Percentiles rank a stretch among this genome's conserved stretches.
These are phyloP conservation scores for Phytopythium boreale DNA, from an alignment of 352 stramenopile species.

Conservation along the genomic window DNA sequence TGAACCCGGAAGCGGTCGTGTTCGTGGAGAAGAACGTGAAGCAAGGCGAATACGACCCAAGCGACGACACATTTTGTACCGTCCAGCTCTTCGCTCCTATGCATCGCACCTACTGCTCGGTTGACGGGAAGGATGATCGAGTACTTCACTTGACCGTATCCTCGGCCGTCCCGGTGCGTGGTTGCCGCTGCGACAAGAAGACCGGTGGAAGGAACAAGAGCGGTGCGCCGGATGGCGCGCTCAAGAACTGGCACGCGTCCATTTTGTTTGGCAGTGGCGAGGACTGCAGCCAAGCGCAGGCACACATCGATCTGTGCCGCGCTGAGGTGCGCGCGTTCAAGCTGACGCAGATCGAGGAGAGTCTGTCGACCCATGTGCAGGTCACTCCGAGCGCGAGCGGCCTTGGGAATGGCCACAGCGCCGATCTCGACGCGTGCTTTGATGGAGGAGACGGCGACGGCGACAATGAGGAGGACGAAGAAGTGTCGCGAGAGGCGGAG, in stretches of 20 bases:
- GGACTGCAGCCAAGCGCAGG: slow-evolving; percentile 63
- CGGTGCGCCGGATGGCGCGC: slow-evolving; percentile 15
- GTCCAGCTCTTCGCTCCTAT: slow-evolving; percentile 69
- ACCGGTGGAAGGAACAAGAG: slow-evolving; percentile 24
- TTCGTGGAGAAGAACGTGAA: slow-evolving; percentile 45
- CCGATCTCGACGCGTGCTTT: slow-evolving; percentile 2
- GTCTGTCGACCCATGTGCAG: slow-evolving; percentile 56
- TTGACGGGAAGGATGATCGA: slow-evolving; percentile 67
- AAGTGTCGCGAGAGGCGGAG: not conserved
- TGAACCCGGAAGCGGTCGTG: slow-evolving; percentile 74
- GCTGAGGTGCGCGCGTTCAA: slow-evolving; percentile 80
- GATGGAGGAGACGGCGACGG: not conserved
- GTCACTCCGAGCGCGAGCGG: slow-evolving; percentile 24
- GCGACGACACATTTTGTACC: slow-evolving; percentile 31
- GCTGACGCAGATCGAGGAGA: slow-evolving; percentile 71
- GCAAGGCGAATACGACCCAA: slow-evolving; percentile 10
- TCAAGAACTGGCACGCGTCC: slow-evolving; percentile 59
- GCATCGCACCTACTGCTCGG: slow-evolving; percentile 65
- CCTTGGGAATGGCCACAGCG: not conserved
- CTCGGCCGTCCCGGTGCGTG: slow-evolving; percentile 46
- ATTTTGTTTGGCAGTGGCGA: slow-evolving; percentile 61
- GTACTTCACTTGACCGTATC: slow-evolving; percentile 70
- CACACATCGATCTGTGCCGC: slow-evolving; percentile 67
- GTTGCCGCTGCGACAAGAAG: slow-evolving; percentile 62
- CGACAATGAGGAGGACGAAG: not conserved